phyloP scores from a whole-genome alignment of 106 monocot species.

The Dendrobium officinale region DNA sequence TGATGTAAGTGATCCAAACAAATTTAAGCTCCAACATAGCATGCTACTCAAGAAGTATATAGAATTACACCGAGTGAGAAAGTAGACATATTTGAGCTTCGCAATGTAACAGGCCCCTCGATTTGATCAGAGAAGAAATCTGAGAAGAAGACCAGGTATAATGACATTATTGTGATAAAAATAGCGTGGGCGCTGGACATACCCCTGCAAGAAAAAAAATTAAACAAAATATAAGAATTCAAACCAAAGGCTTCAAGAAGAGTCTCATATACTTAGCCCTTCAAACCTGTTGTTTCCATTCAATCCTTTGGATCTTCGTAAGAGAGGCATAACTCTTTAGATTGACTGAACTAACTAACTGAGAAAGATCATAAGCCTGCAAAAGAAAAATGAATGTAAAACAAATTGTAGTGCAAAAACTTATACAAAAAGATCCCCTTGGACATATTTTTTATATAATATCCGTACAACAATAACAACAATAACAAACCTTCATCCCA shows the following conservation, averaged over 20 bases:
- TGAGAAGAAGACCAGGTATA: conserved; percentile 77
- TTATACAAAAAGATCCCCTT: neutral
- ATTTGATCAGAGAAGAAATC: conserved; percentile 55
- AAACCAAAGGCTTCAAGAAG: neutral
- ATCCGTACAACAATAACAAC: too few relatives aligned
- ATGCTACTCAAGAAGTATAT: neutral
- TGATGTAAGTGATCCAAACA: neutral
- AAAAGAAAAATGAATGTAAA: conserved; percentile 3
- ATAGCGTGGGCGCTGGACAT: conserved; percentile 88
- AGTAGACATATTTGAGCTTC: conserved; percentile 65
- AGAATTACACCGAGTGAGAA: conserved; percentile 66
- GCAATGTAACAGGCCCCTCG: conserved; percentile 50
- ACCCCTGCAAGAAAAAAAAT: conserved; percentile 55
- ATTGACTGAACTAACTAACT: conserved; percentile 61
- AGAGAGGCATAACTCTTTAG: conserved; percentile 25
- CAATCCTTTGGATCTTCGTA: conserved; percentile 57
- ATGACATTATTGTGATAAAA: conserved; percentile 75
- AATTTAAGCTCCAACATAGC: neutral
- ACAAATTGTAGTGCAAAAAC: neutral
- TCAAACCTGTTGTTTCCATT: conserved; percentile 86
- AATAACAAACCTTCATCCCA: too few relatives aligned
- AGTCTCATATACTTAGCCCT: neutral
- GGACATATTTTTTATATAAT: too few relatives aligned
- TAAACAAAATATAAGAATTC: neutral
- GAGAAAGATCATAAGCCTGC: conserved; percentile 75